Conservation (phyloP, 257 asterid genomes). For the Eustoma russellianum region DNA sequence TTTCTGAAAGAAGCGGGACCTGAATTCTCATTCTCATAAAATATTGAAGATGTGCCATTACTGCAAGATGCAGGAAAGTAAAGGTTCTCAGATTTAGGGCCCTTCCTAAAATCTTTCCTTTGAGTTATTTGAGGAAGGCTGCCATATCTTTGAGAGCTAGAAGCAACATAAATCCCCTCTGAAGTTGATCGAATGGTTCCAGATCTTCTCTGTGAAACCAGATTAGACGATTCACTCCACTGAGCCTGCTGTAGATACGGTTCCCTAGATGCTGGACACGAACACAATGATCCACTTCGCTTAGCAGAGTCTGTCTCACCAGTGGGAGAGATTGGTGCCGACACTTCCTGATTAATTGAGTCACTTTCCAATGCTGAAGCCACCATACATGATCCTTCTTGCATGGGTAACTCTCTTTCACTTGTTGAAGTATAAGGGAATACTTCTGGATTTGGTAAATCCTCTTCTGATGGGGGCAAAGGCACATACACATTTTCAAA, state of each 20-base stretch:
- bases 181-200: conserved; percentile 9
- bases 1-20: background rate
- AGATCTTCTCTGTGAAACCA: conserved; percentile 2
- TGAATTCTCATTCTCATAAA: background rate
- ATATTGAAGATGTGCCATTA: conserved; percentile 8
- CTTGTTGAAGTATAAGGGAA: conserved; percentile 18
- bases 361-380: conserved; percentile 12
- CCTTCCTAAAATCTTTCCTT: conserved; percentile 4
- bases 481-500: conserved; percentile 12
- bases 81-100: conserved; percentile 3
- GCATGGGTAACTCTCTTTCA: conserved; percentile 17
- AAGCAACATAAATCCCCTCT: conserved; percentile 3
- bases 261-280: conserved; percentile 16
- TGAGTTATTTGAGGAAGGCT: conserved; percentile 4
- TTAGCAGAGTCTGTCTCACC: conserved; percentile 1
- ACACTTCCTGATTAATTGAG: conserved; percentile 9
- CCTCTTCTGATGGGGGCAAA: conserved; percentile 12
- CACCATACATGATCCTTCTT: conserved; percentile 9
- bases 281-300: conserved; percentile 2
- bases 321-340: conserved; percentile 1
- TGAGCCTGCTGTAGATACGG: conserved; percentile 9
- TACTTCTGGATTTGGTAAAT: conserved; percentile 13
- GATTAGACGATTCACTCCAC: conserved; percentile 9
- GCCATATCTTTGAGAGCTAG: conserved; percentile 8
- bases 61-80: conserved; percentile 15